phyloP scores from a whole-genome alignment of 1,284 basidiomycete genomes.

The Cutaneotrichosporon mucoides region DNA sequence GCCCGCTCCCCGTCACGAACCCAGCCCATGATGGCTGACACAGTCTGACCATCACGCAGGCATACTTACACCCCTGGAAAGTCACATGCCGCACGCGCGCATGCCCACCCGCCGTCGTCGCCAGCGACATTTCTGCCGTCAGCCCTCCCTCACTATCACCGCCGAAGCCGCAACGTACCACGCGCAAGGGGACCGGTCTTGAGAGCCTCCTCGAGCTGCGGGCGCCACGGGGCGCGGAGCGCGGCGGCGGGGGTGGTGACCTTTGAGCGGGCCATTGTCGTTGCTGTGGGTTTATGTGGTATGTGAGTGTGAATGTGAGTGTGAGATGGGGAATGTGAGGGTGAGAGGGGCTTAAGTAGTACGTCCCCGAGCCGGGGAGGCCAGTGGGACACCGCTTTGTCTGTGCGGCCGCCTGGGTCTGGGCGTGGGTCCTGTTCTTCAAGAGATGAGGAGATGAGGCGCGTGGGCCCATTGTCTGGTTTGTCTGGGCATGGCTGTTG shows the following conservation, averaged over 20 bases:
- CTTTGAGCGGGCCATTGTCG: background rate
- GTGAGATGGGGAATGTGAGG: background rate
- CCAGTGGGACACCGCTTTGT: background rate
- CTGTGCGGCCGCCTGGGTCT: background rate
- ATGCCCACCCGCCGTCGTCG: background rate
- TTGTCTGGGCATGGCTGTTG: no score
- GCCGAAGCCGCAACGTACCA: background rate
- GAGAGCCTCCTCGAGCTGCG: conserved; percentile 5
- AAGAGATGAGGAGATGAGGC: no score
- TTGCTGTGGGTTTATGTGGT: background rate
- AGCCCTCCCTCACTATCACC: background rate
- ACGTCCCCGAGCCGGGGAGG: background rate
- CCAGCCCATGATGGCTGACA: no score
- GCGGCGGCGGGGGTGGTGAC: background rate
- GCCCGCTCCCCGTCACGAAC: no score
- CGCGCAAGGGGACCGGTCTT: conserved; percentile 1
- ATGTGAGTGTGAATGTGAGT: background rate
- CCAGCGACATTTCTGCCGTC: conserved; percentile 4
- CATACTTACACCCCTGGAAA: conserved; percentile 11
- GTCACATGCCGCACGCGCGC: conserved; percentile 8
- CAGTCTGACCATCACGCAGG: no score
- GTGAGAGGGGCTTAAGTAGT: no score
- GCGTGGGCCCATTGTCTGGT: no score
- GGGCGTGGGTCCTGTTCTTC: no score
- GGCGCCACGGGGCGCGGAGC: conserved; percentile 5